These are phyloP conservation scores for Blumeriella jaapii DNA, from an alignment of 2,329 filamentous ascomycete species.

Conservation along the genomic window DNA sequence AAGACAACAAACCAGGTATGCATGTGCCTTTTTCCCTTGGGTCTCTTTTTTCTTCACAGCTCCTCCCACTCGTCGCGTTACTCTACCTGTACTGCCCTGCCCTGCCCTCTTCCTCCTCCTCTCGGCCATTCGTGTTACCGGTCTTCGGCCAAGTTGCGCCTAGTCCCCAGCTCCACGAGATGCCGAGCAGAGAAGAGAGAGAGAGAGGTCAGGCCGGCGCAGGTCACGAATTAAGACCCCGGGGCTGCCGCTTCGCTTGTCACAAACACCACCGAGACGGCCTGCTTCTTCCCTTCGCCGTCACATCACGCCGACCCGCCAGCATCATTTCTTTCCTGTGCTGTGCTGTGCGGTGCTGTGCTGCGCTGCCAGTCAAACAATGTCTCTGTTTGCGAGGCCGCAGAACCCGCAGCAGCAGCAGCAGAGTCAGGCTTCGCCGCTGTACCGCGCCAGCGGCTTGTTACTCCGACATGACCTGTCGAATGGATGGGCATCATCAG, in stretches of 20 bases:
- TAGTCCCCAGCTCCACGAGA: no score
- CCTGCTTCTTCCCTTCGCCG: slow-evolving; percentile 19
- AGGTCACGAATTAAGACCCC: no score
- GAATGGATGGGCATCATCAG: slow-evolving; percentile 2
- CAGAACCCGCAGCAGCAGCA: no score
- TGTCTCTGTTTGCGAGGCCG: slow-evolving; percentile 19
- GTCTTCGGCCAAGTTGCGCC: slow-evolving; percentile 12
- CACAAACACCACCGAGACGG: slow-evolving; percentile 22
- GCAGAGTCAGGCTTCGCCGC: not conserved
- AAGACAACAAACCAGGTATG: slow-evolving; percentile 21
- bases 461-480: slow-evolving; percentile 16
- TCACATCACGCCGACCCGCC: slow-evolving; percentile 17
- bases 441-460: slow-evolving; percentile 15
- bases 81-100: slow-evolving; percentile 8
- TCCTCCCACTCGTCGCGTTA: no score
- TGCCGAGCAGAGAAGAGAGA: no score
- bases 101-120: slow-evolving; percentile 6
- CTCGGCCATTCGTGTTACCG: slow-evolving; percentile 12
- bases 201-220: no score
- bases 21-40: slow-evolving; percentile 5
- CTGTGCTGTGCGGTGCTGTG: no score
- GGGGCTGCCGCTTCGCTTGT: no score
- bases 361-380: slow-evolving; percentile 21
- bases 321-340: slow-evolving; percentile 8
- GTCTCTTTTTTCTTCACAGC: slow-evolving; percentile 3